phyloP scores from a whole-genome alignment of 257 asterid species.

The Nicotiana tabacum region DNA sequence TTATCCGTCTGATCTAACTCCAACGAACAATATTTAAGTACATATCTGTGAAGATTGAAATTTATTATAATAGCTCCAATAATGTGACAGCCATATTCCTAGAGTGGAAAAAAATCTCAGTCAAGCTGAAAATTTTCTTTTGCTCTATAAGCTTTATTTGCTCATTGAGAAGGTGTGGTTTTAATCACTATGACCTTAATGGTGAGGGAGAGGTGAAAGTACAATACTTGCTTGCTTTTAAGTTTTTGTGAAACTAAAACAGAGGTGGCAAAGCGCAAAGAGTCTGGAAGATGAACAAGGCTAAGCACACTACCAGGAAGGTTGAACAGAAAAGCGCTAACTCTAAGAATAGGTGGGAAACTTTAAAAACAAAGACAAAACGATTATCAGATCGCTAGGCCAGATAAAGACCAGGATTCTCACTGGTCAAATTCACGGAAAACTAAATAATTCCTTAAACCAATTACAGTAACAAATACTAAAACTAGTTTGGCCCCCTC shows the following conservation, averaged over 20 bases:
- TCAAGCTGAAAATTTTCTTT: not conserved
- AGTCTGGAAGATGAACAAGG: not conserved
- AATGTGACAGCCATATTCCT: not conserved
- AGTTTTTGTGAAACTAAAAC: not conserved
- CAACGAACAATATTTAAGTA: not conserved
- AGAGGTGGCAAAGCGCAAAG: not conserved
- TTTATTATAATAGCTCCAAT: not conserved
- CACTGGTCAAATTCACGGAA: not conserved
- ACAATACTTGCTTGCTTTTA: not conserved
- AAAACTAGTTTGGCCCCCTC: not conserved
- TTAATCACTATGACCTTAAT: not conserved
- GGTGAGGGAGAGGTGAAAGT: not conserved
- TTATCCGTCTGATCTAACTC: constrained; percentile 3
- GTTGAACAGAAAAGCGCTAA: not conserved
- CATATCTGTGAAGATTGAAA: not conserved
- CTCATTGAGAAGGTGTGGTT: not conserved
- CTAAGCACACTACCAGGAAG: not conserved
- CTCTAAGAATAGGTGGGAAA: constrained; percentile 1
- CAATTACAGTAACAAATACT: not conserved
- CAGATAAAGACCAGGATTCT: not conserved
- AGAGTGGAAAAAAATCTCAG: not conserved
- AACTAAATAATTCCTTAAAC: not conserved
- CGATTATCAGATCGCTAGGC: not conserved
- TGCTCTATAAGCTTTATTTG: not conserved
- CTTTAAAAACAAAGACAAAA: not conserved